These are phyloP conservation scores for Ceratobasidium theobromae DNA, from an alignment of 1,284 basidiomycete genomes.

Conservation along the genomic window DNA sequence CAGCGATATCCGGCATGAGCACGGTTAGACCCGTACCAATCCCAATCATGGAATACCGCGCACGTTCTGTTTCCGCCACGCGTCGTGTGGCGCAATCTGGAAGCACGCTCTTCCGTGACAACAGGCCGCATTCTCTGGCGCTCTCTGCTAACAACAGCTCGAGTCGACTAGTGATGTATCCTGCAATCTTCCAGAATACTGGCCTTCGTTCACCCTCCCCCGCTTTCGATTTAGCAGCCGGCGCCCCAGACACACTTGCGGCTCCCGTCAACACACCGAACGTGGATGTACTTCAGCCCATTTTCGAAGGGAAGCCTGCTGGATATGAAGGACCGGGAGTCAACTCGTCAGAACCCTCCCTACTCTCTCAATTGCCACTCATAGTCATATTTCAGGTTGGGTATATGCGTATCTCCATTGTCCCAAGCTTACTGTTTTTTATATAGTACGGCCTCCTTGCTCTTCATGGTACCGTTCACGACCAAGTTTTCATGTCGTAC, in stretches of 20 bases:
- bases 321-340: neutral
- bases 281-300: conserved; percentile 11
- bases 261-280: neutral
- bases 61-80: conserved; percentile 13
- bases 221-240: neutral
- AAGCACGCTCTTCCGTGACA: neutral
- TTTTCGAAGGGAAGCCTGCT: conserved; percentile 21
- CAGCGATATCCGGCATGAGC: neutral
- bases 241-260: neutral
- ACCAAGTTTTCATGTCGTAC: conserved; percentile 81
- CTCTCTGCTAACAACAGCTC: conserved; percentile 11
- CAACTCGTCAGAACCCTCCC: neutral
- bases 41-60: neutral
- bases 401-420: neutral
- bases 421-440: neutral
- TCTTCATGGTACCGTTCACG: conserved; percentile 62
- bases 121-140: conserved; percentile 5
- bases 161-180: conserved; percentile 4
- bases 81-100: neutral
- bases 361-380: conserved; percentile 51
- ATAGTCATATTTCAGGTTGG: conserved; percentile 64
- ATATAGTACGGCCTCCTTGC: conserved; percentile 18
- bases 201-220: conserved; percentile 17
- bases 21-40: neutral
- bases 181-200: conserved; percentile 1